Percentiles rank a stretch among this genome's conserved stretches.
These are phyloP conservation scores for Phytopythium chamaehyphon DNA, from an alignment of 352 stramenopile genomes.

Conservation along the genomic window DNA sequence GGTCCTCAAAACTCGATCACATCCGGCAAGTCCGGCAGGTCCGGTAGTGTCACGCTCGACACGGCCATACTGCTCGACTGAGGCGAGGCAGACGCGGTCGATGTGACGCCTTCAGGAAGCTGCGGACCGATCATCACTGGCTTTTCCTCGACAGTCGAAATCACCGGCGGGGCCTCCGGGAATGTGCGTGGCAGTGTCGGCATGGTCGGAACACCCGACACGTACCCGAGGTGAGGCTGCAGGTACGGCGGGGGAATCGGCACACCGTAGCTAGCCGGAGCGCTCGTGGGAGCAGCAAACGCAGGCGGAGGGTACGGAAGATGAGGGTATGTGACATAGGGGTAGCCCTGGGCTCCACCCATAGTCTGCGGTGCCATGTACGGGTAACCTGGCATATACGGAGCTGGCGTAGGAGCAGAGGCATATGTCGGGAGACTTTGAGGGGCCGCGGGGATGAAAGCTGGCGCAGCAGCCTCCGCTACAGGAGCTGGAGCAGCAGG, in stretches of 20 bases:
- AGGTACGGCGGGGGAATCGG: slow-evolving; percentile 24
- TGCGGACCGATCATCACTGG: slow-evolving; percentile 44
- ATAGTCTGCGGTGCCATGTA: slow-evolving; percentile 3
- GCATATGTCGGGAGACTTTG: slow-evolving; percentile 23
- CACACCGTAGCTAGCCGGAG: slow-evolving; percentile 17
- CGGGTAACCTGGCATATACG: slow-evolving; percentile 34
- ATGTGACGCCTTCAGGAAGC: slow-evolving; percentile 24
- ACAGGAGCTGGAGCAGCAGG: slow-evolving; percentile 12
- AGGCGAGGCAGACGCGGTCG: slow-evolving; percentile 6
- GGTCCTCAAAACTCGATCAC: slow-evolving; percentile 38
- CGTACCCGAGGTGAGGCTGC: slow-evolving; percentile 29
- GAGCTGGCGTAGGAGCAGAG: slow-evolving; percentile 9
- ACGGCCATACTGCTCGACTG: slow-evolving; percentile 8
- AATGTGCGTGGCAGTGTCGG: slow-evolving; percentile 6
- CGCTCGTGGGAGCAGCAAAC: slow-evolving; percentile 12
- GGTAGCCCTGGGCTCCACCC: slow-evolving; percentile 22
- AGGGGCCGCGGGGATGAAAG: slow-evolving; percentile 3
- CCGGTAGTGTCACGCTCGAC: slow-evolving; percentile 16
- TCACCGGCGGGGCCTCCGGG: slow-evolving; percentile 1
- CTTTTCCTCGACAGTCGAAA: slow-evolving; percentile 7
- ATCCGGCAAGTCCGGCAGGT: slow-evolving; percentile 48
- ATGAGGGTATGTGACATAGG: slow-evolving; percentile 30
- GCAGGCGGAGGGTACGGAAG: slow-evolving; percentile 29
- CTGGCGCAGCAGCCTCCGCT: neutral
- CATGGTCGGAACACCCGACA: slow-evolving; percentile 20